Evolutionary conservation across 164 flowering plant species (phyloP).

Genomic region (Saururus chinensis): DNA sequence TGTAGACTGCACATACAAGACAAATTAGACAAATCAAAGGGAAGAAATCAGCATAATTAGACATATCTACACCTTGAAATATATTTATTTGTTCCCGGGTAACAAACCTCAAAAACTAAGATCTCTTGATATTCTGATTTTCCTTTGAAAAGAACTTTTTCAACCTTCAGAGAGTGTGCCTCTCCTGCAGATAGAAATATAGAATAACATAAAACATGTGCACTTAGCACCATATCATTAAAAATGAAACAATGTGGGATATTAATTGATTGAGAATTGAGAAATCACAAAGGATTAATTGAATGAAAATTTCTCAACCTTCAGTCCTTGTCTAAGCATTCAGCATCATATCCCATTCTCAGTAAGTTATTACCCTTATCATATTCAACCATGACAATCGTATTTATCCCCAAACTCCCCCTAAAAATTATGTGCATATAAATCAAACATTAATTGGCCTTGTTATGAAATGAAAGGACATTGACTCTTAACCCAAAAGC

Average conservation of each 20-base stretch:
- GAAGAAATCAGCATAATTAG: not conserved
- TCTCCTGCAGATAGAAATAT: slow-evolving; percentile 44
- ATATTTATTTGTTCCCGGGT: not conserved
- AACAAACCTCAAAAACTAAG: slow-evolving; percentile 78
- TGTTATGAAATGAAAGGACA: too few species aligned
- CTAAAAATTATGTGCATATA: too few species aligned
- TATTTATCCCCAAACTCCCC: too few species aligned
- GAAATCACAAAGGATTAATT: not conserved
- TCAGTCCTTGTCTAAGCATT: too few species aligned
- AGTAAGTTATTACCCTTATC: too few species aligned
- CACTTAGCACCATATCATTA: not conserved
- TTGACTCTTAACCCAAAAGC: too few species aligned
- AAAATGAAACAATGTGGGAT: not conserved
- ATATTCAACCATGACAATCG: too few species aligned
- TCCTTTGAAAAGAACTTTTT: slow-evolving; percentile 51
- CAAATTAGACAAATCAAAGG: not conserved
- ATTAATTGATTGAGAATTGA: not conserved
- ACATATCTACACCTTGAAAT: not conserved
- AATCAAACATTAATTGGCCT: too few species aligned
- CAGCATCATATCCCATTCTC: too few species aligned
- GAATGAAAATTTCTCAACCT: not conserved
- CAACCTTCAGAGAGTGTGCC: slow-evolving; percentile 84
- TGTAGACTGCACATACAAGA: slow-evolving; percentile 44
- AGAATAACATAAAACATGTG: not conserved
- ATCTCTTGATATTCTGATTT: slow-evolving; percentile 88